Percentiles rank a stretch among this genome's conserved stretches.
Conservation (phyloP, 192 early-diverging fungal genomes). For the Anaeromyces robustus region DNA sequence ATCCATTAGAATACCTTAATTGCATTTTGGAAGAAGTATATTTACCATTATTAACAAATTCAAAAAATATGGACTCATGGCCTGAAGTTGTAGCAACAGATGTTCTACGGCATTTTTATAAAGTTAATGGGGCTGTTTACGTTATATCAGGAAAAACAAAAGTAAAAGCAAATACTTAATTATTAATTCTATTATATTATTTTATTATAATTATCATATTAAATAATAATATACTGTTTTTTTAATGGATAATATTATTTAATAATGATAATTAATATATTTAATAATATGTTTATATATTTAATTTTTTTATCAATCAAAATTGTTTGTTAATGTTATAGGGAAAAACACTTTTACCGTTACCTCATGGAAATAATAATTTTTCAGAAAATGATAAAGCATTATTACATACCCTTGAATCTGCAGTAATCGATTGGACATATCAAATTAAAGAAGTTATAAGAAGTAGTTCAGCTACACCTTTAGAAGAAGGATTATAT, state of each 20-base stretch:
- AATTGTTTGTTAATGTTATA: constrained; percentile 5
- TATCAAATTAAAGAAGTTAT: constrained; percentile 54
- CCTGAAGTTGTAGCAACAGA: constrained; percentile 51
- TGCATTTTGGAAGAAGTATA: constrained; percentile 45
- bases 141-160: constrained; percentile 49
- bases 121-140: constrained; percentile 44
- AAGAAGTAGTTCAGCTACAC: constrained; percentile 35
- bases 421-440: constrained; percentile 52
- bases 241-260: background rate
- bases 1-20: constrained; percentile 41
- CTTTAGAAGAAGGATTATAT: constrained; percentile 42
- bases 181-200: too few species aligned
- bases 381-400: constrained; percentile 26
- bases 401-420: constrained; percentile 42
- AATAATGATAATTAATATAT: background rate
- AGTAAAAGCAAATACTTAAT: constrained; percentile 15
- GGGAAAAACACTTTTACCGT: constrained; percentile 50
- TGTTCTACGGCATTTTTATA: constrained; percentile 45
- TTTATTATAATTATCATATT: too few species aligned
- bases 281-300: background rate
- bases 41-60: constrained; percentile 40
- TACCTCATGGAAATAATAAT: constrained; percentile 38
- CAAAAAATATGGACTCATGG: constrained; percentile 47
- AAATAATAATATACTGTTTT: too few species aligned
- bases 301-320: background rate